These are phyloP conservation scores for Penicillium ucsense DNA, from an alignment of 495 filamentous ascomycete genomes.

Conservation along the genomic window DNA sequence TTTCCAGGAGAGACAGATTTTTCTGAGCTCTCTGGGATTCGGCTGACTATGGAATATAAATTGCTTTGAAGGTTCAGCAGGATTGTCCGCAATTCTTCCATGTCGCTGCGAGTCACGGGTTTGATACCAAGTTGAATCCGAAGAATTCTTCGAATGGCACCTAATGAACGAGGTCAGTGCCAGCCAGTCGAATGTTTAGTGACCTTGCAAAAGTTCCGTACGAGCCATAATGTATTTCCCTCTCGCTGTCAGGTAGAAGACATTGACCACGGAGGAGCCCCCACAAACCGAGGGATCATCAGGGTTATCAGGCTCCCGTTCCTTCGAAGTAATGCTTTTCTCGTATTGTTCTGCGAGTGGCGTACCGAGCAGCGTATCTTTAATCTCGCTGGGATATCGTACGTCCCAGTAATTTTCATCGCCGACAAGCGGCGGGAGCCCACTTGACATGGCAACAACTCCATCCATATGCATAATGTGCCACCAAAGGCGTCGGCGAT, in stretches of 20 bases:
- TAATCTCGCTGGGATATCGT: constrained; percentile 34
- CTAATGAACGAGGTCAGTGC: constrained; percentile 13
- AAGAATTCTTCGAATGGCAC: constrained; percentile 35
- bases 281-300: constrained; percentile 37
- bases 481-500: constrained; percentile 64
- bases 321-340: constrained; percentile 18
- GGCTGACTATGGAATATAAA: constrained; percentile 32
- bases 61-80: constrained; percentile 36
- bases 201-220: constrained; percentile 12
- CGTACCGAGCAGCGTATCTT: constrained; percentile 34
- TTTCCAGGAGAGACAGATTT: no score
- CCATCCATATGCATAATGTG: constrained; percentile 59
- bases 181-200: neutral
- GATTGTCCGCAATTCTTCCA: constrained; percentile 37
- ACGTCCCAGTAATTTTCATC: constrained; percentile 43
- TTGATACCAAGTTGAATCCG: constrained; percentile 38
- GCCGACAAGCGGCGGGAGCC: constrained; percentile 33
- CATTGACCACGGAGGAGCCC: constrained; percentile 38
- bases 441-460: constrained; percentile 39
- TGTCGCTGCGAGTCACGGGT: constrained; percentile 32
- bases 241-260: constrained; percentile 35
- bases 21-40: constrained; percentile 25
- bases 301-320: constrained; percentile 31
- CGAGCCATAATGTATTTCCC: constrained; percentile 41
- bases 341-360: constrained; percentile 32